Evolutionary conservation across 805 yeast species (phyloP).

Genomic region (Wickerhamiella kurtzmanii): DNA sequence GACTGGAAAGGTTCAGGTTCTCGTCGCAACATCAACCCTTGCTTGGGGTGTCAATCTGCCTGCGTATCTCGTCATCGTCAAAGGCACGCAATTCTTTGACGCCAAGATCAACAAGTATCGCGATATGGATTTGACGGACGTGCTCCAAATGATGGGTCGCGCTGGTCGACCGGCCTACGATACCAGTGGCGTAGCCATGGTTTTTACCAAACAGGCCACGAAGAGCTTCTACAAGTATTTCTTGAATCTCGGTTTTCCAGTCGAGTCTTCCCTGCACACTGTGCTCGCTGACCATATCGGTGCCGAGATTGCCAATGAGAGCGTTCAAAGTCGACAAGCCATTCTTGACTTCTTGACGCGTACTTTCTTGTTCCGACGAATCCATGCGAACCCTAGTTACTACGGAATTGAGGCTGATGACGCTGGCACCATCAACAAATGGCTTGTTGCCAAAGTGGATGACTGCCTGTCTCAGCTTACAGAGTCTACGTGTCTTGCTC

Average conservation of each 20-base stretch:
- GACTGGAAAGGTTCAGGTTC: constrained; percentile 72
- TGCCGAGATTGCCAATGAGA: constrained; percentile 64
- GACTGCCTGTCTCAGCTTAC: constrained; percentile 48
- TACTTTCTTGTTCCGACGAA: constrained; percentile 62
- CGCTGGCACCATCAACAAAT: constrained; percentile 20
- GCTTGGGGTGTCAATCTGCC: constrained; percentile 99
- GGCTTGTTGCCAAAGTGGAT: constrained; percentile 43
- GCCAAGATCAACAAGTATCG: constrained; percentile 47
- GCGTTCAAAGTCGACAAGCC: constrained; percentile 48
- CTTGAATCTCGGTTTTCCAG: constrained; percentile 68
- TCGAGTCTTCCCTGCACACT: constrained; percentile 65
- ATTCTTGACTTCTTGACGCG: constrained; percentile 66
- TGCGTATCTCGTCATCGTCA: constrained; percentile 91
- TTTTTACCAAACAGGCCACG: constrained; percentile 61
- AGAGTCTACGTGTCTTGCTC: constrained; percentile 35
- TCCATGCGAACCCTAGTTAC: constrained; percentile 65
- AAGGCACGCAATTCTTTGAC: constrained; percentile 79
- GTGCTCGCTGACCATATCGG: constrained; percentile 69
- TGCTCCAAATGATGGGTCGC: constrained; percentile 74
- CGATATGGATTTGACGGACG: constrained; percentile 75
- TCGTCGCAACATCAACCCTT: constrained; percentile 91
- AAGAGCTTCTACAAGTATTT: constrained; percentile 67
- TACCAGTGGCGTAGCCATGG: constrained; percentile 64
- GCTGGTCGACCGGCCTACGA: constrained; percentile 77
- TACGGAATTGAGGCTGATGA: constrained; percentile 36